These are phyloP conservation scores for Candida mesenterica DNA, from an alignment of 1,139 yeast species.

Conservation along the genomic window DNA sequence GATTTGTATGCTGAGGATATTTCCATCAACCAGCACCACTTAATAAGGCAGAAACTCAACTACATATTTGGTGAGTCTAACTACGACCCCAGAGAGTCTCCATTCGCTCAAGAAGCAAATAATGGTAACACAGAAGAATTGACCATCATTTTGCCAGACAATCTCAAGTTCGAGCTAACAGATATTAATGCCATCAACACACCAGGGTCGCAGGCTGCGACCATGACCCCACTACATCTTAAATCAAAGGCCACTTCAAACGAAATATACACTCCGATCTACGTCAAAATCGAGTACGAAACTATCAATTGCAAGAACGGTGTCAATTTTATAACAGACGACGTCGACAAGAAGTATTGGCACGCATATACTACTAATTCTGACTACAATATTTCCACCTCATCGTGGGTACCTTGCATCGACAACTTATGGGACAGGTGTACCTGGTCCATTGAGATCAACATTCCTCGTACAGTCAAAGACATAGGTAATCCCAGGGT, in stretches of 20 bases:
- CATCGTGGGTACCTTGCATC: constrained; percentile 96
- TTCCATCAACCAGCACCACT: constrained; percentile 58
- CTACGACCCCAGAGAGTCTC: constrained; percentile 28
- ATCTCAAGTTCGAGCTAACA: constrained; percentile 59
- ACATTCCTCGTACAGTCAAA: constrained; percentile 75
- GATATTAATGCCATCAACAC: constrained; percentile 45
- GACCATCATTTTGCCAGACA: constrained; percentile 68
- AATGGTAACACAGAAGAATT: constrained; percentile 69
- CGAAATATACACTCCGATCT: constrained; percentile 67
- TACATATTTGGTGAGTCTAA: constrained; percentile 58
- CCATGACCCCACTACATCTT: constrained; percentile 40
- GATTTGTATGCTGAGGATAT: constrained; percentile 45
- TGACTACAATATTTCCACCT: constrained; percentile 76
- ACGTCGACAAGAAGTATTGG: constrained; percentile 51
- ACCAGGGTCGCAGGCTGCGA: constrained; percentile 43
- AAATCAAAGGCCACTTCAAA: constrained; percentile 28
- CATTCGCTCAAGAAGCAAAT: constrained; percentile 13
- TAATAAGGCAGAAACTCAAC: constrained; percentile 60
- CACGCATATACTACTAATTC: constrained; percentile 85
- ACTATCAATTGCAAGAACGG: constrained; percentile 73
- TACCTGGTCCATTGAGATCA: constrained; percentile 88
- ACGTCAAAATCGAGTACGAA: constrained; percentile 66
- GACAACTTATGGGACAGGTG: constrained; percentile 87
- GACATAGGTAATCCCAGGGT: constrained; percentile 59
- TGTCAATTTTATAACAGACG: constrained; percentile 63